phyloP scores from a whole-genome alignment of 805 yeast species.

The Sungouiella thailandica region DNA sequence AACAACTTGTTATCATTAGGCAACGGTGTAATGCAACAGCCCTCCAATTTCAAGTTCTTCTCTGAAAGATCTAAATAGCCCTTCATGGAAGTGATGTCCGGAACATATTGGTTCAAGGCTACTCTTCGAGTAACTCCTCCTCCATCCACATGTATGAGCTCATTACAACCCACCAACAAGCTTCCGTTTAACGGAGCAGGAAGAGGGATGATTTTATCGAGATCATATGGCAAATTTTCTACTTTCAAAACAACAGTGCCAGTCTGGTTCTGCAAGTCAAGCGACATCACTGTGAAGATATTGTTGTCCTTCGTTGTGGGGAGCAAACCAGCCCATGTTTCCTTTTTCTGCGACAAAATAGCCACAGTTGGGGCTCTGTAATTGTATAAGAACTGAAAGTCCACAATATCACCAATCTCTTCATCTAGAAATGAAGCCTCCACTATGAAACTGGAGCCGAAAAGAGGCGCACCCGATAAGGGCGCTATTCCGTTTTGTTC shows the following conservation, averaged over 20 bases:
- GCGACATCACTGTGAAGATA: slow-evolving; percentile 56
- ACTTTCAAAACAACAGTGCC: slow-evolving; percentile 68
- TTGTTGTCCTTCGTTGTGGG: slow-evolving; percentile 59
- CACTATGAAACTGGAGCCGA: slow-evolving; percentile 53
- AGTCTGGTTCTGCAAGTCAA: slow-evolving; percentile 52
- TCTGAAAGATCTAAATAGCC: slow-evolving; percentile 43
- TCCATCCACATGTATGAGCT: slow-evolving; percentile 72
- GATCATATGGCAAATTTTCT: slow-evolving; percentile 67
- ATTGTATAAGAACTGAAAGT: slow-evolving; percentile 64
- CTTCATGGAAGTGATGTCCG: slow-evolving; percentile 32
- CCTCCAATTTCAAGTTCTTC: slow-evolving; percentile 53
- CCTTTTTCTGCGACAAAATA: slow-evolving; percentile 47
- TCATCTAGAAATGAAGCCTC: slow-evolving; percentile 53
- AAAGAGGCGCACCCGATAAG: slow-evolving; percentile 20
- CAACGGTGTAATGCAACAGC: slow-evolving; percentile 34
- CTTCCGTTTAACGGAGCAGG: slow-evolving; percentile 66
- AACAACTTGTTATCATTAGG: slow-evolving; percentile 34
- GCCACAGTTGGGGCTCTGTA: slow-evolving; percentile 83
- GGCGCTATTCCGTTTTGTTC: background rate
- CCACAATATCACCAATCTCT: slow-evolving; percentile 59
- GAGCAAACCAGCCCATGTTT: slow-evolving; percentile 77
- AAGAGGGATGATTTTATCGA: slow-evolving; percentile 59
- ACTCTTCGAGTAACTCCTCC: slow-evolving; percentile 64
- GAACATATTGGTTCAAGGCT: slow-evolving; percentile 54
- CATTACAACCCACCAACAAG: slow-evolving; percentile 68